A percentile compares a stretch with the other conserved stretches of the same genome.
Conservation (phyloP, 2,329 filamentous ascomycete species). For the Xylariaceae sp. region DNA sequence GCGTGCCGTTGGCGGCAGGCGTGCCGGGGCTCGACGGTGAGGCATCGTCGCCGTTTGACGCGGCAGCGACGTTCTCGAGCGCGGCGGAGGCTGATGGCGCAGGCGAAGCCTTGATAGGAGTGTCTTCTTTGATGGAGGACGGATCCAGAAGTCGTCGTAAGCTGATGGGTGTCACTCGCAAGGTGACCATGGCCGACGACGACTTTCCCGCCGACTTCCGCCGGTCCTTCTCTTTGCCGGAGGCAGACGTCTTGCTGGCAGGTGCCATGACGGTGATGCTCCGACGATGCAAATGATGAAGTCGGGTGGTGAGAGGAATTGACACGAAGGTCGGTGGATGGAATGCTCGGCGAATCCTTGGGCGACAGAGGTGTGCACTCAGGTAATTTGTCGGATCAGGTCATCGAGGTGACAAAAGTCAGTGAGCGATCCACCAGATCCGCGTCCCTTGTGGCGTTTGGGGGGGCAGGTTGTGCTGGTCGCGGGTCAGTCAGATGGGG, state of each 20-base stretch:
- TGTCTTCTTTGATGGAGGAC: conserved; percentile 34
- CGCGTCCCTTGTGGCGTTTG: too few species aligned
- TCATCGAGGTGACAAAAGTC: conserved; percentile 15
- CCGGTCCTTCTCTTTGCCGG: conserved; percentile 37
- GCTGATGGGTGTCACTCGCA: conserved; percentile 43
- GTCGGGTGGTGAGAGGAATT: conserved; percentile 6
- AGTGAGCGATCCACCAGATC: conserved; percentile 18
- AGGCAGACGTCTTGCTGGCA: conserved; percentile 26
- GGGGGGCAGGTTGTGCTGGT: too few species aligned
- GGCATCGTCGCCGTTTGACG: conserved; percentile 46
- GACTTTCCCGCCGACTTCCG: conserved; percentile 32
- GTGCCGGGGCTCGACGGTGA: conserved; percentile 55
- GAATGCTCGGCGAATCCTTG: too few species aligned
- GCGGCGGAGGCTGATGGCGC: conserved; percentile 33
- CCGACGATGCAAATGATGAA: conserved; percentile 8
- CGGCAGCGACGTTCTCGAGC: conserved; percentile 25
- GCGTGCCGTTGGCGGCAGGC: conserved; percentile 48
- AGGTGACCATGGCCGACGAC: conserved; percentile 36
- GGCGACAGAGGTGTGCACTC: conserved; percentile 7
- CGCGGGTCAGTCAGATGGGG: conserved; percentile 3
- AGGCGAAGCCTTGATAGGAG: conserved; percentile 40
- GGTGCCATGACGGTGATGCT: conserved; percentile 26
- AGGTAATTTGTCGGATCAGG: conserved; percentile 11
- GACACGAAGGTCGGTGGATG: too few species aligned
- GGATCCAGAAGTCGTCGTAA: conserved; percentile 44